A percentile compares a stretch with the other conserved stretches of the same genome.
Evolutionary conservation across 495 filamentous ascomycete genomes (phyloP).

Genomic region (Xylaria scruposa): DNA sequence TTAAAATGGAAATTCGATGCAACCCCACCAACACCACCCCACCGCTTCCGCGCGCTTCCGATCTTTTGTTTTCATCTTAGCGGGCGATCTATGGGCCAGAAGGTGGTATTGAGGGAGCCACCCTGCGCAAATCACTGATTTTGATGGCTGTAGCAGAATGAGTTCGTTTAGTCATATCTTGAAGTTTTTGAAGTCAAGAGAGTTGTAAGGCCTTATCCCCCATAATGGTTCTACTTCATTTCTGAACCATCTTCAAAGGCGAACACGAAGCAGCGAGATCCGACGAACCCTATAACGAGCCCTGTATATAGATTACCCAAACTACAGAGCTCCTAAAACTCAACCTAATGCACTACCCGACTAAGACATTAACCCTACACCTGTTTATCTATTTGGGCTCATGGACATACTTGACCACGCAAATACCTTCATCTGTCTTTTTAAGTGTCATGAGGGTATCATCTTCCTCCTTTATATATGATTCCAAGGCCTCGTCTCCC

Average conservation of each 20-base stretch:
- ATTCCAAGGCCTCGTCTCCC: neutral
- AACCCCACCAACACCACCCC: neutral
- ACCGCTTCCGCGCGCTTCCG: constrained; percentile 16
- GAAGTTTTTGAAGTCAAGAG: too few relatives aligned
- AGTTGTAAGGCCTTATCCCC: too few relatives aligned
- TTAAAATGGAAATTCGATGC: constrained; percentile 23
- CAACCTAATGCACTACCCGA: too few relatives aligned
- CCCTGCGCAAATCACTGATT: neutral
- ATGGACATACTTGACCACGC: neutral
- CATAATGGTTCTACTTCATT: neutral
- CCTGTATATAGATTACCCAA: too few relatives aligned
- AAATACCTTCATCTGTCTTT: neutral
- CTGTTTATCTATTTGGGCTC: neutral
- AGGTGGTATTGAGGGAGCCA: neutral
- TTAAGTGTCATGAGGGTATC: constrained; percentile 1
- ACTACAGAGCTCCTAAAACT: too few relatives aligned
- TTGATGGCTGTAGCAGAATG: too few relatives aligned
- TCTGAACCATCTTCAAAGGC: neutral
- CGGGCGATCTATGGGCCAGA: neutral
- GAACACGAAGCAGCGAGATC: too few relatives aligned
- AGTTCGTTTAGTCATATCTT: too few relatives aligned
- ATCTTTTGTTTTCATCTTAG: neutral
- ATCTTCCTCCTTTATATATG: neutral
- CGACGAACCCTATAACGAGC: too few relatives aligned
- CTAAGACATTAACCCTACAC: too few relatives aligned